Evolutionary conservation across 75 land plant species (phyloP).

Genomic region (Cunninghamia lanceolata): DNA sequence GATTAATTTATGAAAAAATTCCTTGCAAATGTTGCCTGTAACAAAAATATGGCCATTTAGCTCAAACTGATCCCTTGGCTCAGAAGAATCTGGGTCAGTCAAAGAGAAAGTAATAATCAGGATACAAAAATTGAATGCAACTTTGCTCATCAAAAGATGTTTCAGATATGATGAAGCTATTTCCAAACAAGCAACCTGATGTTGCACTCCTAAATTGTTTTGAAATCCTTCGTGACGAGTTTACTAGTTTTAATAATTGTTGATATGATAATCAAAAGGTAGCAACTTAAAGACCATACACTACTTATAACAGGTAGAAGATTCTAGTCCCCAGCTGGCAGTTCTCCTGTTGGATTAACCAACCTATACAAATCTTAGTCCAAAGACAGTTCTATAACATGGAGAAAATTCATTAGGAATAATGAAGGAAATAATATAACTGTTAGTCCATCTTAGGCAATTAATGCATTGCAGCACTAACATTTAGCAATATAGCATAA

Average conservation of each 20-base stretch:
- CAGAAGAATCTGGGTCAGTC: neutral
- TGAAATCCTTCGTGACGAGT: neutral
- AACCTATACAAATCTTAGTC: neutral
- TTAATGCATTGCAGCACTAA: neutral
- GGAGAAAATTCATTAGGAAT: neutral
- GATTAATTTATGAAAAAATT: too few species aligned
- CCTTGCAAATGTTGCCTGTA: too few species aligned
- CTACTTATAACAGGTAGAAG: neutral
- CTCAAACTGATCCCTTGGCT: neutral
- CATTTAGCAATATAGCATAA: neutral
- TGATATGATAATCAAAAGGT: neutral
- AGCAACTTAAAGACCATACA: neutral
- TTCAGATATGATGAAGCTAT: neutral
- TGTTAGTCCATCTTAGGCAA: neutral
- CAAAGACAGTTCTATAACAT: neutral
- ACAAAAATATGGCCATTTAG: too few species aligned
- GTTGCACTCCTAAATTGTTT: neutral
- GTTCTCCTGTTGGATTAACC: neutral
- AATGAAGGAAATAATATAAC: neutral
- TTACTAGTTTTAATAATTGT: neutral
- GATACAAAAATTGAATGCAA: neutral
- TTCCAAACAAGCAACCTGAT: neutral
- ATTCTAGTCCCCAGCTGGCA: neutral
- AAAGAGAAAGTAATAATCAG: neutral
- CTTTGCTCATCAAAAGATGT: neutral